phyloP scores from a whole-genome alignment of 2,329 filamentous ascomycete species.

The Pseudovirgaria hyperparasitica region DNA sequence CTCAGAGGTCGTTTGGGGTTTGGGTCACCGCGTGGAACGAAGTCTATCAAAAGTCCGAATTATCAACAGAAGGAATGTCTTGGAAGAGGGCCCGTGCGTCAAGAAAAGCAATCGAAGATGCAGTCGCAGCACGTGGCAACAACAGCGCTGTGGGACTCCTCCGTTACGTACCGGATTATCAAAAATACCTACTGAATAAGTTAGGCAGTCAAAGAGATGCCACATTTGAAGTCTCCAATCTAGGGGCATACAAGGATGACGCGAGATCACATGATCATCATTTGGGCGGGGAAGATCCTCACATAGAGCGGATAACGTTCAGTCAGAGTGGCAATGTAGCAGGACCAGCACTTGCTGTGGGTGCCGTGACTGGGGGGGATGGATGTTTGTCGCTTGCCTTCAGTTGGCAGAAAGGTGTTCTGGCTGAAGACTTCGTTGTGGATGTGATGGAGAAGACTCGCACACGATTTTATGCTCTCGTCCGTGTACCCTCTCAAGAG shows the following conservation, averaged over 20 bases:
- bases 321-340: constrained; percentile 30
- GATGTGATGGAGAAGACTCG: constrained; percentile 9
- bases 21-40: constrained; percentile 7
- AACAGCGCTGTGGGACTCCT: constrained; percentile 26
- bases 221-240: constrained; percentile 34
- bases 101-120: constrained; percentile 15
- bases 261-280: constrained; percentile 2
- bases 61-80: constrained; percentile 12
- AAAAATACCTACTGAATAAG: constrained; percentile 22
- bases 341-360: constrained; percentile 26
- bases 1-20: constrained; percentile 21
- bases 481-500: too few relatives aligned
- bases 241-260: constrained; percentile 23
- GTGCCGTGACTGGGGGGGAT: constrained; percentile 31
- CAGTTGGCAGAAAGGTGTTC: constrained; percentile 27
- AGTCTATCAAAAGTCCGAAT: neutral
- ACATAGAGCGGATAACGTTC: constrained; percentile 30
- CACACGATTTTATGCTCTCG: too few relatives aligned
- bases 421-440: constrained; percentile 15
- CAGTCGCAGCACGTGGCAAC: constrained; percentile 14
- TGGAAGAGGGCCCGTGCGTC: constrained; percentile 22
- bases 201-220: constrained; percentile 25
- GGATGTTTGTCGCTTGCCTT: constrained; percentile 28
- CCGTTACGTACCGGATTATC: constrained; percentile 27
- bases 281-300: constrained; percentile 7